phyloP scores from a whole-genome alignment of 2,329 filamentous ascomycete genomes.

The Podosphaera xanthii region DNA sequence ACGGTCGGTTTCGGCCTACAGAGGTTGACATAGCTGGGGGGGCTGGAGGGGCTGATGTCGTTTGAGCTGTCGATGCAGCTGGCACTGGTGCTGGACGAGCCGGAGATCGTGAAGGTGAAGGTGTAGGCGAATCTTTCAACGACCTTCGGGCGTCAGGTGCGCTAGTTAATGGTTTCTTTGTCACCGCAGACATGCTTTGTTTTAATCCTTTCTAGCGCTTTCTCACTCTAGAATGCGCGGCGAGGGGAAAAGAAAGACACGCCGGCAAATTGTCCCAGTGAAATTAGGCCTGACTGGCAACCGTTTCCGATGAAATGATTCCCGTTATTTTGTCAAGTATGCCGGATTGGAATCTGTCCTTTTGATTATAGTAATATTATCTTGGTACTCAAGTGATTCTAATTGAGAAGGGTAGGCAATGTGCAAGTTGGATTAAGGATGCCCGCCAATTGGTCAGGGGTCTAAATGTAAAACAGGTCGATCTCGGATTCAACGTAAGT shows the following conservation, averaged over 20 bases:
- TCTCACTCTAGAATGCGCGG: constrained; percentile 1
- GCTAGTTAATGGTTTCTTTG: constrained; percentile 19
- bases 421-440: background rate
- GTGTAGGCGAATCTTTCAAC: constrained; percentile 12
- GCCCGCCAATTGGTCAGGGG: background rate
- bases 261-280: background rate
- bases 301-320: background rate
- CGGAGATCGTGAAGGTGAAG: constrained; percentile 9
- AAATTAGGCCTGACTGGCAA: constrained; percentile 2
- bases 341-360: background rate
- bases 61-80: constrained; percentile 10
- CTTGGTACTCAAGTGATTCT: background rate
- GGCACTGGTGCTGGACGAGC: constrained; percentile 12
- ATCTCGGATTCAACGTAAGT: background rate
- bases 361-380: background rate
- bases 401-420: background rate
- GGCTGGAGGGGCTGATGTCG: constrained; percentile 11
- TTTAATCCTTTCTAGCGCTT: constrained; percentile 6
- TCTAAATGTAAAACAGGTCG: background rate
- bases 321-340: background rate
- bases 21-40: constrained; percentile 10
- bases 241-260: background rate
- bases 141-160: constrained; percentile 10
- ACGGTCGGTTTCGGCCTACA: constrained; percentile 38
- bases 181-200: constrained; percentile 18